A percentile compares a stretch with the other conserved stretches of the same genome.
Conservation (phyloP, 352 stramenopile species). For the Phytophthora sojae region DNA sequence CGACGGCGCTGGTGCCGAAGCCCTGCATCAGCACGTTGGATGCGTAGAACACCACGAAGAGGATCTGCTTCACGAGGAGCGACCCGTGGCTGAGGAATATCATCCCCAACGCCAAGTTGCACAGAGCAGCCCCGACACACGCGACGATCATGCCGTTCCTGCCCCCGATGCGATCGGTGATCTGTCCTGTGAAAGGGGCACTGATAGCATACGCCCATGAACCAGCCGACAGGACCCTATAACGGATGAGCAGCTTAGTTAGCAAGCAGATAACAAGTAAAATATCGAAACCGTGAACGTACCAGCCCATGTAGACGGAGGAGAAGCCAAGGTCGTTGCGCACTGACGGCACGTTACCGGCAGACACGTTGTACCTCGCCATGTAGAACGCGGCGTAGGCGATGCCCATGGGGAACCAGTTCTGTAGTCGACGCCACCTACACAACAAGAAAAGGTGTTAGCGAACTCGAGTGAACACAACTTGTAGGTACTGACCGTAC, state of each 20-base stretch:
- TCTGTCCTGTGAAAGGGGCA: conserved; percentile 74
- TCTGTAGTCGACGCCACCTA: conserved; percentile 72
- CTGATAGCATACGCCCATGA: conserved; percentile 78
- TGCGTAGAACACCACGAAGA: conserved; percentile 73
- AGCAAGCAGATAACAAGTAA: neutral
- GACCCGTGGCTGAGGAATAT: conserved; percentile 60
- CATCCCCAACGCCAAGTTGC: conserved; percentile 64
- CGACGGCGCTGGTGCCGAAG: conserved; percentile 82
- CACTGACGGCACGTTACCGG: conserved; percentile 69
- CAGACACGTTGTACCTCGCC: conserved; percentile 77
- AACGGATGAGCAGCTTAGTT: conserved; percentile 9
- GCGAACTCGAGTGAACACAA: neutral
- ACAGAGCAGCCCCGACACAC: conserved; percentile 67
- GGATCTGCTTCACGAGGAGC: conserved; percentile 34
- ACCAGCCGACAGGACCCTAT: conserved; percentile 69
- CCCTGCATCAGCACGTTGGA: conserved; percentile 75
- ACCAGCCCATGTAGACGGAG: conserved; percentile 80
- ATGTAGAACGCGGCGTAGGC: conserved; percentile 85
- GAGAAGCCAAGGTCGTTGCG: conserved; percentile 65
- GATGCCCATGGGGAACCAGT: conserved; percentile 82
- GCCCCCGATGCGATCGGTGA: conserved; percentile 76
- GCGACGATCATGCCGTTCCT: conserved; percentile 78
- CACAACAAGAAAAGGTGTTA: neutral
- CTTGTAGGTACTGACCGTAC: conserved; percentile 20
- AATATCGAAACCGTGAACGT: conserved; percentile 14